Conservation (phyloP, 352 stramenopile species). For the Pythium graminicola region DNA sequence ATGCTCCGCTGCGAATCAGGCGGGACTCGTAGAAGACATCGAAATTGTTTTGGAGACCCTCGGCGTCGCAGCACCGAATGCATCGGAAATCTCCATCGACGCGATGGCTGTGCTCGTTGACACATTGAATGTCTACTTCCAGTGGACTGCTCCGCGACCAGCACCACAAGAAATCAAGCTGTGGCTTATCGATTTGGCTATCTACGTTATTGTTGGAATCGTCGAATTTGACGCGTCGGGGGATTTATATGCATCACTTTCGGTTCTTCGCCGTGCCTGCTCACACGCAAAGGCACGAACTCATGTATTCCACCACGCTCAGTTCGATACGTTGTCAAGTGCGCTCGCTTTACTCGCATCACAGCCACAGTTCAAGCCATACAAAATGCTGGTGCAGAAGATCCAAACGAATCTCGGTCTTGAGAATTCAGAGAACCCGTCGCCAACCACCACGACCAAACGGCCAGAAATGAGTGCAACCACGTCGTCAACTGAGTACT, state of each 20-base stretch:
- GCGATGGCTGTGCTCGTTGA: conserved; percentile 52
- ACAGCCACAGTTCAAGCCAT: conserved; percentile 32
- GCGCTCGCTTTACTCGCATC: conserved; percentile 32
- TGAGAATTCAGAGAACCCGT: conserved; percentile 5
- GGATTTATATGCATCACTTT: conserved; percentile 40
- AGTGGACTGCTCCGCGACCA: neutral
- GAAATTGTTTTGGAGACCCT: conserved; percentile 27
- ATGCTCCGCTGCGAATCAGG: conserved; percentile 5
- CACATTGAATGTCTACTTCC: conserved; percentile 14
- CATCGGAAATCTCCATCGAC: conserved; percentile 43
- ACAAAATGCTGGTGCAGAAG: conserved; percentile 30
- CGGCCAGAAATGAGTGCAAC: neutral
- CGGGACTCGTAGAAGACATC: conserved; percentile 19
- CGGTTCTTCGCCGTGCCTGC: conserved; percentile 40
- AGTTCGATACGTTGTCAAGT: conserved; percentile 37
- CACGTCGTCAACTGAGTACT: conserved; percentile 13
- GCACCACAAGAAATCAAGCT: neutral
- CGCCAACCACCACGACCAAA: neutral
- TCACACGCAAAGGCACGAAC: conserved; percentile 26
- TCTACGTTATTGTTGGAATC: conserved; percentile 40
- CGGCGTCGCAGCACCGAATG: conserved; percentile 32
- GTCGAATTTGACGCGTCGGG: conserved; percentile 29
- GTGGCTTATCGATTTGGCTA: conserved; percentile 43
- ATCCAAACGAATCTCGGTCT: conserved; percentile 48
- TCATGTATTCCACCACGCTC: conserved; percentile 36